Evolutionary conservation across 768 basidiomycete species (phyloP), one percentile per base, ranked within the genome.

Genomic region (Suillus subalutaceus): DNA sequence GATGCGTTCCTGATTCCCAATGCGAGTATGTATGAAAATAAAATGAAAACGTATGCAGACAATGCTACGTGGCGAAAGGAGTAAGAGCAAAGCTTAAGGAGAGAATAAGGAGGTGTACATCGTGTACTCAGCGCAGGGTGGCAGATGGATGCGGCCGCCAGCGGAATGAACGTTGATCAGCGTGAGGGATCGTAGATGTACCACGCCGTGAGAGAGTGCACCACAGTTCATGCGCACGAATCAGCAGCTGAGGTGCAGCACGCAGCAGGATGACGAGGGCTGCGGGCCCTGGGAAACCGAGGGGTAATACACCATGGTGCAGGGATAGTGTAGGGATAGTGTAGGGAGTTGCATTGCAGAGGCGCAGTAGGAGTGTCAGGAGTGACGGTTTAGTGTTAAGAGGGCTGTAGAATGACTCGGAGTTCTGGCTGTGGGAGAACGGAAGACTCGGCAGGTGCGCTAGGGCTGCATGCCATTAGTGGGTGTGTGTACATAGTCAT

Each of bases 401-500:
- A 55, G 16, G 52, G 26, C 8, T 53, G 8, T 12, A 10, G 32
- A 18, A 12, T 32, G 30, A 32, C 53, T 35, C 10, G 8, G 53
- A 55, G 53, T 55, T 55, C 9, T 32, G 1, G 18, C 32, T 55
- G 10, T 55, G 53, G 9, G 4, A 35, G 18, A 35, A 32, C 10
- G 32, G 35, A 20, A 18, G 18, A 6, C 32, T 53, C 30, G 0
- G 52, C 26, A 6, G 15, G 26, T 53, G 52, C 16, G 15, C 30
- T 8, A 53, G 30, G 30, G 35, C 35, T 5, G 46, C 20, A 46
- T n/a, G 10, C n/a, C n/a, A n/a, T 10, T 7, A 18, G 43, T 48
- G 46, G n/a, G 10, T 48, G 46, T n/a, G 4, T 23, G 46, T 50
- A 30, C 2, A 15, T 52, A 48, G 46, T n/a, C 90, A 40, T 90